A percentile compares a stretch with the other conserved stretches of the same genome.
phyloP scores from a whole-genome alignment of 192 early-diverging fungal species.

The Lunasporangiospora selenospora region DNA sequence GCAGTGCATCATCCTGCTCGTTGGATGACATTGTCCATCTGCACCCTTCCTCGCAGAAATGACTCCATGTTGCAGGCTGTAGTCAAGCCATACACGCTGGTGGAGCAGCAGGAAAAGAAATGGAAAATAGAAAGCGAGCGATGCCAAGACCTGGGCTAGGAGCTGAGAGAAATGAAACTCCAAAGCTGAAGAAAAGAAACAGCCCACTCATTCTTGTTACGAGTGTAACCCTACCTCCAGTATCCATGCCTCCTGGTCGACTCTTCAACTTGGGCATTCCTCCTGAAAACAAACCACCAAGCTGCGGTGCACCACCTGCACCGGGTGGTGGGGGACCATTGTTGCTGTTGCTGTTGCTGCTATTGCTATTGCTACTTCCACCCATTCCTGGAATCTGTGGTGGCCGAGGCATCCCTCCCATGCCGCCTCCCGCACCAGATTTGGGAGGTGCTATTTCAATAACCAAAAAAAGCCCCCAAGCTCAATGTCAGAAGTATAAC shows the following conservation, averaged over 20 bases:
- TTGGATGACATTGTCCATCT: too few relatives aligned
- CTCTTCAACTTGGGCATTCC: constrained; percentile 70
- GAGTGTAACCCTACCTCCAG: constrained; percentile 41
- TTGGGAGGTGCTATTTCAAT: constrained; percentile 19
- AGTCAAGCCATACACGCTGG: neutral
- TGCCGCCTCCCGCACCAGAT: constrained; percentile 11
- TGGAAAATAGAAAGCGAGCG: neutral
- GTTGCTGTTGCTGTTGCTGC: constrained; percentile 1
- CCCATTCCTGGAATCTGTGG: constrained; percentile 29
- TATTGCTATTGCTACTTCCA: constrained; percentile 15
- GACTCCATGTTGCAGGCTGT: neutral
- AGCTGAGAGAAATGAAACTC: too few relatives aligned
- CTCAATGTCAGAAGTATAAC: too few relatives aligned
- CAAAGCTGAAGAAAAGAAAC: constrained; percentile 7
- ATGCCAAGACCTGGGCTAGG: too few relatives aligned
- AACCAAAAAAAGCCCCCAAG: too few relatives aligned
- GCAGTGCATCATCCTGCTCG: too few relatives aligned
- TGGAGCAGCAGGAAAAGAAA: neutral
- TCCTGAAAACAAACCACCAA: constrained; percentile 67
- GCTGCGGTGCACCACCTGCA: constrained; percentile 50
- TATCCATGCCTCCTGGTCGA: constrained; percentile 60
- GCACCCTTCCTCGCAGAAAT: neutral
- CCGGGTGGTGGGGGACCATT: constrained; percentile 34
- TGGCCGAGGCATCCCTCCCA: constrained; percentile 33
- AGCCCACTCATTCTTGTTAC: constrained; percentile 2